These are phyloP conservation scores for Sporothrix variecibatus DNA, from an alignment of 2,329 filamentous ascomycete genomes.

Conservation along the genomic window DNA sequence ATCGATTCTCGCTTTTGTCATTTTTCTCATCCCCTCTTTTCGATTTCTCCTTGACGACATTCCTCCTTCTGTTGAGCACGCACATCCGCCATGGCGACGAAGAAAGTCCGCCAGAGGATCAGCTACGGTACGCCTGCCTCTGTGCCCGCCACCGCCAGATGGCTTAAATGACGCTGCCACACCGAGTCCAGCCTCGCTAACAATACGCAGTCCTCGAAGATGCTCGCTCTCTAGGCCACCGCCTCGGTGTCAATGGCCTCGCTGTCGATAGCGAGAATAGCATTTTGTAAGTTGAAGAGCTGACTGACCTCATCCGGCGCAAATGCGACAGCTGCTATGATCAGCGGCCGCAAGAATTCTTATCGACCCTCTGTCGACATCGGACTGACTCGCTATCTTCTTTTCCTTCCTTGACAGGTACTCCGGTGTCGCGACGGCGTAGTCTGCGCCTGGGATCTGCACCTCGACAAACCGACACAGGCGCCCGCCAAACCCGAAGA, in stretches of 20 bases:
- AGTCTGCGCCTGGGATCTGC: slow-evolving; percentile 92
- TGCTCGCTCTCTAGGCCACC: slow-evolving; percentile 72
- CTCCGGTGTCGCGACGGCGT: slow-evolving; percentile 91
- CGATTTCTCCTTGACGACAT: background rate
- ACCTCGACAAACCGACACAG: slow-evolving; percentile 59
- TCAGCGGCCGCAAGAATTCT: background rate
- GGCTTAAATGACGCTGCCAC: background rate
- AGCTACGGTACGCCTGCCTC: slow-evolving; percentile 59
- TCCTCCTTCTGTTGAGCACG: slow-evolving; percentile 1
- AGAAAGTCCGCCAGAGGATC: slow-evolving; percentile 66
- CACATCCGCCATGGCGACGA: slow-evolving; percentile 54
- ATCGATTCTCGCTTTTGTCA: background rate
- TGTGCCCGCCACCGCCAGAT: background rate
- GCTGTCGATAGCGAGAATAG: slow-evolving; percentile 80
- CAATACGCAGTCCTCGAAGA: slow-evolving; percentile 56
- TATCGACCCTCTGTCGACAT: background rate
- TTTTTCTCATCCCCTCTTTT: background rate
- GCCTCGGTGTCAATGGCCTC: slow-evolving; percentile 91
- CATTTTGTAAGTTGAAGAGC: slow-evolving; percentile 68
- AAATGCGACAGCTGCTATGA: background rate
- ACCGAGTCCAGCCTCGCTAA: slow-evolving; percentile 27
- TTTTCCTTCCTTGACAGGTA: slow-evolving; percentile 60
- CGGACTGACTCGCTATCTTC: background rate
- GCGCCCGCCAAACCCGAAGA: slow-evolving; percentile 27
- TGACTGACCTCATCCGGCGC: background rate